Conservation (phyloP, 345 rosid genomes). For the Durio zibethinus region DNA sequence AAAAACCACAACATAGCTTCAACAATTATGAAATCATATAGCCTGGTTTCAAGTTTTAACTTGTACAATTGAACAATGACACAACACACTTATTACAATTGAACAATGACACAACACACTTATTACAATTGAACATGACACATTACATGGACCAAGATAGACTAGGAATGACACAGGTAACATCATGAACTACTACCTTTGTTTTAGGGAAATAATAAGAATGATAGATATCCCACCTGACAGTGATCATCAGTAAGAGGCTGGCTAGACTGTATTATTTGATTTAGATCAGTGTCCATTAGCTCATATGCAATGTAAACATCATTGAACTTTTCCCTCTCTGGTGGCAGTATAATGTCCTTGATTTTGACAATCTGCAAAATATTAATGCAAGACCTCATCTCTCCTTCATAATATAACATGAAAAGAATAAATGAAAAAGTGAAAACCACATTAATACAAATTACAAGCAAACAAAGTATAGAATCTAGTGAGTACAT, state of each 20-base stretch:
- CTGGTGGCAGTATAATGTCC: conserved; percentile 75
- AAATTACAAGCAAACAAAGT: background rate
- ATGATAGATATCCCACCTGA: conserved; percentile 45
- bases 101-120: background rate
- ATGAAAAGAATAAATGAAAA: background rate
- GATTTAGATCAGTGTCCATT: conserved; percentile 93
- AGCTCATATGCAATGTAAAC: conserved; percentile 83
- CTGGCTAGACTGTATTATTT: conserved; percentile 80
- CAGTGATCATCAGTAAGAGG: conserved; percentile 79
- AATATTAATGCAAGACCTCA: background rate
- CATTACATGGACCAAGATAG: background rate
- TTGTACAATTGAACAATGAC: background rate
- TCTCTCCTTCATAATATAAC: conserved; percentile 6
- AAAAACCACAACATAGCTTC: conserved; percentile 9
- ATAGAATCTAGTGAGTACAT: conserved; percentile 36
- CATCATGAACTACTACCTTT: background rate
- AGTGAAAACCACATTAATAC: background rate
- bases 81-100: background rate
- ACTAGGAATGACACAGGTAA: background rate
- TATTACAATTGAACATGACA: background rate
- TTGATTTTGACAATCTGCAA: conserved; percentile 72
- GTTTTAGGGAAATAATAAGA: background rate
- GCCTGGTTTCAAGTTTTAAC: background rate
- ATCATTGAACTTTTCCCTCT: conserved; percentile 68
- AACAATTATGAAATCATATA: background rate